Evolutionary conservation across 2,329 filamentous ascomycete species (phyloP).

Genomic region (Ceratocystis albifundus): DNA sequence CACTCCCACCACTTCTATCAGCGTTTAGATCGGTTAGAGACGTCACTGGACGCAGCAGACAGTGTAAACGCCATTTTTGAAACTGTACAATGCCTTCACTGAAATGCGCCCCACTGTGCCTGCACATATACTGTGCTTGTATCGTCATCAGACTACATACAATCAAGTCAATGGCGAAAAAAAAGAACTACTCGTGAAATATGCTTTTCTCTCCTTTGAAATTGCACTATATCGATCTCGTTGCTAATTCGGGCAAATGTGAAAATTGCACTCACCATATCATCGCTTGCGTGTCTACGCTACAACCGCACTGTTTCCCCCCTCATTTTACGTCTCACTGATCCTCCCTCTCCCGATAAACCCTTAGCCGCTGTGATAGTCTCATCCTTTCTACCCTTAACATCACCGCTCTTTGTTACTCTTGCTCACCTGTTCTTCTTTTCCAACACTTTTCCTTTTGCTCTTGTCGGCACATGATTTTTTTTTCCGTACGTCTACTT

Average conservation of each 20-base stretch:
- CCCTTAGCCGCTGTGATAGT: conserved; percentile 6
- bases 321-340: conserved; percentile 4
- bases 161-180: no score
- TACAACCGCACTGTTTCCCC: neutral
- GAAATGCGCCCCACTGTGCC: neutral
- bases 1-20: no score
- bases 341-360: neutral
- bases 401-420: neutral
- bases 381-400: neutral
- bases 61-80: no score
- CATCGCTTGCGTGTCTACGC: neutral
- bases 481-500: neutral
- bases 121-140: no score
- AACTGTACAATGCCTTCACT: neutral
- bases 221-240: no score
- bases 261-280: neutral
- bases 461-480: neutral
- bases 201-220: no score
- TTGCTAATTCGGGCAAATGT: no score
- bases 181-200: no score
- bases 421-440: neutral
- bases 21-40: no score
- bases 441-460: neutral
- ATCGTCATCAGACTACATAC: no score
- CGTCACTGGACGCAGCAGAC: no score